Evolutionary conservation across 2,329 filamentous ascomycete species (phyloP).

Genomic region (Venturia pyrina): DNA sequence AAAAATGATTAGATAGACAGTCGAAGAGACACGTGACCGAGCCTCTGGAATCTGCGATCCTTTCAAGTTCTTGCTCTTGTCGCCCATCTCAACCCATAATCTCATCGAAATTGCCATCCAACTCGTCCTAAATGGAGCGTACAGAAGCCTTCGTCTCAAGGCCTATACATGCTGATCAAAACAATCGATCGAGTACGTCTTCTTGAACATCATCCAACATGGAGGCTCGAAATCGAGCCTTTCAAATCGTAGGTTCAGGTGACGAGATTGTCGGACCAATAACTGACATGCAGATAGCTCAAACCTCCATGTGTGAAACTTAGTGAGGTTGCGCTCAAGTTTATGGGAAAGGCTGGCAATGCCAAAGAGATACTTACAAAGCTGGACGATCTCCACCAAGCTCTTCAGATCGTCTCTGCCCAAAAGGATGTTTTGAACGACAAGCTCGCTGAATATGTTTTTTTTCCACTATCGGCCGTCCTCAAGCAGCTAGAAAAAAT

Average conservation of each 20-base stretch:
- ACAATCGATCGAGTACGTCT: background rate
- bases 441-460: constrained; percentile 85
- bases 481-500: constrained; percentile 63
- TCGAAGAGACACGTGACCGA: background rate
- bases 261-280: too few relatives aligned
- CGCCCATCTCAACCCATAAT: background rate
- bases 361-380: constrained; percentile 37
- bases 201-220: background rate
- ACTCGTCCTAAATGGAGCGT: background rate
- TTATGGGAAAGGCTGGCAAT: constrained; percentile 36
- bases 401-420: constrained; percentile 25
- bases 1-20: too few relatives aligned
- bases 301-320: constrained; percentile 50
- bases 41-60: too few relatives aligned
- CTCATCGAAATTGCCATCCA: background rate
- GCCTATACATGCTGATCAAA: background rate
- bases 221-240: constrained; percentile 12
- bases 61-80: background rate
- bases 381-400: constrained; percentile 36
- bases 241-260: constrained; percentile 6
- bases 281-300: constrained; percentile 30
- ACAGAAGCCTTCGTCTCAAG: background rate
- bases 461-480: constrained; percentile 84
- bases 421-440: constrained; percentile 50
- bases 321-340: constrained; percentile 42